phyloP scores from a whole-genome alignment of 2,329 filamentous ascomycete genomes.

The Claviceps arundinis region DNA sequence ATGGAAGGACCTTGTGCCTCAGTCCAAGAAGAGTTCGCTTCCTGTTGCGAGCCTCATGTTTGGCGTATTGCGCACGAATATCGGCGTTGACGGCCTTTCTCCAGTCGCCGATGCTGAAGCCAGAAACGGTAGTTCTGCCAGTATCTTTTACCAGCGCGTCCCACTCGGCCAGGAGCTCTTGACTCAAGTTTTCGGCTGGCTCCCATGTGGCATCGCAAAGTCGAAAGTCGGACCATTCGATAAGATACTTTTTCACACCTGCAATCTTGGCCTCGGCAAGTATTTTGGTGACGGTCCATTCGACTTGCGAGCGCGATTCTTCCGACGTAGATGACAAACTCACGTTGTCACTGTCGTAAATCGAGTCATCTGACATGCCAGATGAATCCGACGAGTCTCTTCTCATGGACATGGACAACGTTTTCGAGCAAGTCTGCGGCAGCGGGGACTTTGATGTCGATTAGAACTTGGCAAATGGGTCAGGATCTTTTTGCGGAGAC shows the following conservation, averaged over 20 bases:
- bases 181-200: constrained; percentile 28
- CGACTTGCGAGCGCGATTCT: constrained; percentile 21
- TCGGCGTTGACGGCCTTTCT: constrained; percentile 18
- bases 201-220: constrained; percentile 35
- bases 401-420: neutral
- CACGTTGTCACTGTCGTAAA: constrained; percentile 12
- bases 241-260: constrained; percentile 18
- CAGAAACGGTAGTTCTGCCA: constrained; percentile 16
- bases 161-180: constrained; percentile 30
- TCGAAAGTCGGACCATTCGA: constrained; percentile 24
- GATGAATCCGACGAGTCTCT: neutral
- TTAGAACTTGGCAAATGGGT: neutral
- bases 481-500: neutral
- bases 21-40: constrained; percentile 26
- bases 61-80: constrained; percentile 17
- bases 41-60: constrained; percentile 30
- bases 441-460: neutral
- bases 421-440: neutral
- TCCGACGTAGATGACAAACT: constrained; percentile 22
- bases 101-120: constrained; percentile 27
- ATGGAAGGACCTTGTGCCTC: constrained; percentile 3
- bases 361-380: neutral
- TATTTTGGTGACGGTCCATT: constrained; percentile 39
- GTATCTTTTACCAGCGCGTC: constrained; percentile 24
- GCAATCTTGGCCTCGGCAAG: constrained; percentile 29